phyloP scores from a whole-genome alignment of 257 asterid genomes.

The Sherardia arvensis region DNA sequence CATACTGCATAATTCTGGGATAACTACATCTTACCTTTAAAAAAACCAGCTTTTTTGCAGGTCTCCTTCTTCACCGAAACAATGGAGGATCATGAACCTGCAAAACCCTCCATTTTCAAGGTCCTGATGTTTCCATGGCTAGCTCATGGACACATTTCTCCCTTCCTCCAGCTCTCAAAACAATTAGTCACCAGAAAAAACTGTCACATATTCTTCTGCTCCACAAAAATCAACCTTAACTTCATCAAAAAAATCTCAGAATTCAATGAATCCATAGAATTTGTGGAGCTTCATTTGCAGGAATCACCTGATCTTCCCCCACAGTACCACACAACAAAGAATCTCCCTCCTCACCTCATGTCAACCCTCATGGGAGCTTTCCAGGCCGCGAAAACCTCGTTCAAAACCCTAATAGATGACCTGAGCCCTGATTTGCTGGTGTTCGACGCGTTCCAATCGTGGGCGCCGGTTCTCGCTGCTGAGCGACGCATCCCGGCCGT shows the following conservation, averaged over 20 bases:
- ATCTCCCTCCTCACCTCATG: constrained; percentile 11
- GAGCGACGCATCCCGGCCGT: too few relatives aligned
- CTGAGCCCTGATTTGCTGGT: too few relatives aligned
- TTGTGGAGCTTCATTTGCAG: not conserved
- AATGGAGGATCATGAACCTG: too few relatives aligned
- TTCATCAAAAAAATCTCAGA: not conserved
- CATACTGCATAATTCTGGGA: too few relatives aligned
- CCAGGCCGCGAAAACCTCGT: not conserved
- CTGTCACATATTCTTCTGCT: constrained; percentile 10
- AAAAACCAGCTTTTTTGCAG: too few relatives aligned
- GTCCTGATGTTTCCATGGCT: constrained; percentile 15
- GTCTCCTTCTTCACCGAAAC: too few relatives aligned
- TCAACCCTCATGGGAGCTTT: not conserved
- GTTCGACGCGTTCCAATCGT: too few relatives aligned
- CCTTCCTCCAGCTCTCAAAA: constrained; percentile 6
- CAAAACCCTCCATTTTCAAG: not conserved
- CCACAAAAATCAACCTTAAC: constrained; percentile 7
- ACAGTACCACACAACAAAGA: constrained; percentile 15
- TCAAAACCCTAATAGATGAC: too few relatives aligned
- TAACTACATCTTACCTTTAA: too few relatives aligned
- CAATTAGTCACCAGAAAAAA: not conserved
- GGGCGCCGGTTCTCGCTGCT: too few relatives aligned
- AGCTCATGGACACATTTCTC: constrained; percentile 18
- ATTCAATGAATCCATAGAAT: not conserved
- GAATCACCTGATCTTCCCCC: constrained; percentile 13